Evolutionary conservation across 352 stramenopile genomes (phyloP).

Genomic region (Phytophthora sp.): DNA sequence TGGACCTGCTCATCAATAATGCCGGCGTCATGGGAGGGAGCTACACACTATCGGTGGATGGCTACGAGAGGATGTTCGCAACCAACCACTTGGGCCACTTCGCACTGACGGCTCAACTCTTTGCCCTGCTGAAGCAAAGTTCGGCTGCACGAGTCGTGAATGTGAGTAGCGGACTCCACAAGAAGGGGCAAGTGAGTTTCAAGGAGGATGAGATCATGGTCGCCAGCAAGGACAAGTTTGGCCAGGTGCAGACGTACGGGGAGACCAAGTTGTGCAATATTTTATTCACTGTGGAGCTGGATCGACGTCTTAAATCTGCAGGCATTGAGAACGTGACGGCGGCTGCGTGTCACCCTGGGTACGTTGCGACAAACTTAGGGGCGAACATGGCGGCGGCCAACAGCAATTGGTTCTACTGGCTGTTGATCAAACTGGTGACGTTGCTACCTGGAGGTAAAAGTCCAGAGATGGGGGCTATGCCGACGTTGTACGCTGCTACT

Average conservation of each 20-base stretch:
- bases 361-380: conserved; percentile 39
- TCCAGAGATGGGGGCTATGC: conserved; percentile 29
- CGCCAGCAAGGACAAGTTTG: conserved; percentile 37
- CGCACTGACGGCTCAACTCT: conserved; percentile 47
- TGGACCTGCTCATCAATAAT: conserved; percentile 78
- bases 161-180: conserved; percentile 45
- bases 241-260: conserved; percentile 41
- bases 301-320: conserved; percentile 35
- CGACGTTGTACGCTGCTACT: conserved; percentile 38
- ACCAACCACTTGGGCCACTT: conserved; percentile 73
- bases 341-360: conserved; percentile 44
- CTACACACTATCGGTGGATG: conserved; percentile 42
- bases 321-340: conserved; percentile 32
- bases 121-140: conserved; percentile 42
- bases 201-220: conserved; percentile 42
- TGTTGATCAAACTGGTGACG: conserved; percentile 27
- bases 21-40: conserved; percentile 58
- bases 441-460: conserved; percentile 31
- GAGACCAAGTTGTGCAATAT: conserved; percentile 61
- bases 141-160: conserved; percentile 37
- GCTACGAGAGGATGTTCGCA: conserved; percentile 60
- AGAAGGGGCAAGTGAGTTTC: conserved; percentile 21
- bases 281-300: conserved; percentile 54
- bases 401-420: conserved; percentile 35
- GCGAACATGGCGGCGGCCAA: conserved; percentile 28